Base-by-base conservation (phyloP, 2,329 filamentous ascomycete genomes). In the Tolypocladium tropicale region DNA sequence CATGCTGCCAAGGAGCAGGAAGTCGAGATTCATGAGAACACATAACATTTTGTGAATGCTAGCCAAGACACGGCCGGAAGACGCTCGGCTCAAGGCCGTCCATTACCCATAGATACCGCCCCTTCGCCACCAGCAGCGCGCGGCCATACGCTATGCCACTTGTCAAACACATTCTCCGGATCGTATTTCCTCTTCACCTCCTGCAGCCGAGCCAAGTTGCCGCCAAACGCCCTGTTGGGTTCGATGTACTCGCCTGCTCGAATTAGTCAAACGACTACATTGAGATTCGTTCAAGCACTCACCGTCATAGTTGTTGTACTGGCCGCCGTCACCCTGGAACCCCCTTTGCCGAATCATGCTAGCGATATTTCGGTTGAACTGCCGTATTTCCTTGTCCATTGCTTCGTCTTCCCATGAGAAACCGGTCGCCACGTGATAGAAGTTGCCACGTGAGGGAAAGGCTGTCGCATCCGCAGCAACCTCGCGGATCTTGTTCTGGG, bases 381-480 rank as follows among this genome's bases (percentile, higher is more conserved):
- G 60, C 0, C 73, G 67, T 23, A 74, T 66, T 11, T 68, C 63
- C 1, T 36, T 34, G 57, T 78, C 76, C 25, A 71, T 67, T 7
- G 58, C 62, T 4, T 63, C 41, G 41, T 74, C 68, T 1, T 68
- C 67, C 76, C 76, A 78, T 12, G 70, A 67, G 32, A 75, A 67
- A 6, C 63, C 61, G 2, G 74, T 67, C 53, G 74, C 65, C 1
- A 71, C 71, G 52, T 79, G 76, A 58, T 75, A 75, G 39, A 75
- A 74, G 6, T 63, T 62, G 9, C 73, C 75, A 5, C 77, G 70
- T 57, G 74, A 76, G 4, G 75, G 73, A 56, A 76, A 77, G 0
- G 77, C 72, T 6, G 72, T 79, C 1, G 67, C 69, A 2, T 66
- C 58, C 1, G 67, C 59, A 0, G 67, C 61, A 4, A 76, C 65